Base-by-base conservation (phyloP, 73 alveolate species). In the Stentor roeselii region DNA sequence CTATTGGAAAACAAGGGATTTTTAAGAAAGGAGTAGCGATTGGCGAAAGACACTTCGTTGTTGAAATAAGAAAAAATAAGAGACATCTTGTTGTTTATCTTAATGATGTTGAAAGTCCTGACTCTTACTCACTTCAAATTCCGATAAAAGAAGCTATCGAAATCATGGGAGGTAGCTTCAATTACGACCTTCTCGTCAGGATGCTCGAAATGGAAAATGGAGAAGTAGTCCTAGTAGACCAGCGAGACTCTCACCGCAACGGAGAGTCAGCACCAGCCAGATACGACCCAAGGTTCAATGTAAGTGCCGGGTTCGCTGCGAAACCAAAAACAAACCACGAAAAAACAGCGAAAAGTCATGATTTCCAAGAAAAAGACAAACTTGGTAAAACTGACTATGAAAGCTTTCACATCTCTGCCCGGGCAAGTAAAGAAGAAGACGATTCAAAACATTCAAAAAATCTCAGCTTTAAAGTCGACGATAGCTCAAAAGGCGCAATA, bases 191-290 rank as follows among this genome's bases (percentile, higher is more conserved):
- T 27, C 41, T 67, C 14, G 80, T 67, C n/a, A 67, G 21, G 21
- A 67, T 67, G 80, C 80, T 67, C 34, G 80, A 67, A 67, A 67
- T 67, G 2, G 80, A 67, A n/a, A 32, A 67, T 67, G 80, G 80
- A 34, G 80, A 67, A 67, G 11, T 67, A 21, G 80, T 67, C 15
- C 37, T 67, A 30, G 80, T 67, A 27, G 80, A 67, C 34, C 80
- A 36, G 0, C 37, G 80, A 67, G 67, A 50, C 21, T 11, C 30
- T 11, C 30, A 50, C 21, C 30, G 21, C 30, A 6, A 50, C 21
- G 67, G 67, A 21, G 67, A 50, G 21, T 11, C 67, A 50, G 67
- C 67, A 11, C 67, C 67, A 50, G 67, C n/a, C n/a, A n/a, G n/a
- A n/a, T n/a, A n/a, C n/a, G n/a, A n/a, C n/a, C n/a, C n/a, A n/a